Base-by-base conservation (phyloP, 768 basidiomycete genomes). In the Calocybe cyanea region DNA sequence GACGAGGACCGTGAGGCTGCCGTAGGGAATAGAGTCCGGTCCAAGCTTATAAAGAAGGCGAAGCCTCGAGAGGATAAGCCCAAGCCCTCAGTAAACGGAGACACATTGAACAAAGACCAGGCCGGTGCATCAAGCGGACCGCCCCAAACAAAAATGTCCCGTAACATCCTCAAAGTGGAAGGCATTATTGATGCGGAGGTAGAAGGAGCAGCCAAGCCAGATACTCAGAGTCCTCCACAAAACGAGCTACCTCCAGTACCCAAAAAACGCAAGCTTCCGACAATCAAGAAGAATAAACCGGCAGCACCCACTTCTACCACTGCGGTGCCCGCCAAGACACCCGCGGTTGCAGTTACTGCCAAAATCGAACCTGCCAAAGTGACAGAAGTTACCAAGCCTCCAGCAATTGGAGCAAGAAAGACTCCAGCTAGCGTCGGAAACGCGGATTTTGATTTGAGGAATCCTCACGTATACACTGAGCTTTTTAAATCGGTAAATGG, bases 211-310 rank as follows among this genome's bases (percentile, higher is more conserved):
- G 46, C 46, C 15, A 48, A 47, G 28, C 51, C 56, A 11, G 57
- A 58, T 21, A 33, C 57, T 14, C 54, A 53, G 41, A 63, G 61
- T 31, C 56, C 67, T 40, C 51, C 64, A 18, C 56, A 51, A 32
- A 67, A 66, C 25, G 69, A 68, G 9, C 56, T 62, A 19, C 59
- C 66, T 48, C 58, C n/a, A 47, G 54, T 57, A 46, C 38, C 56
- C 4, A 65, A 63, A 45, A 63, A 60, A 34, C 75, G 69, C 31
- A 87, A 85, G 57, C 68, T 83, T 17, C 81, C 83, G 0, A 65
- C 76, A n/a, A 85, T 85, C 50, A 84, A 77, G 68, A 84, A 85
- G 65, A 78, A 70, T 62, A 83, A 83, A 60, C 49, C 60, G 13
- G 48, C 63, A 37, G 43, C 63, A 13, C 45, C 63, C 0, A 51